phyloP scores from a whole-genome alignment of 1,284 basidiomycete species.

The Cryptococcus neoformans region DNA sequence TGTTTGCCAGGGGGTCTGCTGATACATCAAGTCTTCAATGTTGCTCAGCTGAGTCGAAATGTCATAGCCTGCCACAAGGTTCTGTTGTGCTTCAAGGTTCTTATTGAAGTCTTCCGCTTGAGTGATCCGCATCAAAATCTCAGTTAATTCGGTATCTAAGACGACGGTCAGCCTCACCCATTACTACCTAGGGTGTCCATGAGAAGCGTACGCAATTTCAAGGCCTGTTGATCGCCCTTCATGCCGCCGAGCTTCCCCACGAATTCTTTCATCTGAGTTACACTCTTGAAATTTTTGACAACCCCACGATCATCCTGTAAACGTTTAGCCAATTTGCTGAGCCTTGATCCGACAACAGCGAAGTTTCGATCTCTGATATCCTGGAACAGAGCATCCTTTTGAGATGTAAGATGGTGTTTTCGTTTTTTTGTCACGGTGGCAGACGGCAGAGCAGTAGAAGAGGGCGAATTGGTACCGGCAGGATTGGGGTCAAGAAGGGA shows the following conservation, averaged over 20 bases:
- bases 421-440: conserved; percentile 66
- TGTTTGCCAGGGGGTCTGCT: conserved; percentile 72
- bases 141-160: conserved; percentile 88
- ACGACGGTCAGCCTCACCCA: background rate
- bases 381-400: conserved; percentile 75
- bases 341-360: conserved; percentile 77
- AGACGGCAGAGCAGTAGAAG: conserved; percentile 50
- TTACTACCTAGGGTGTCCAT: background rate
- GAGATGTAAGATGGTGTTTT: conserved; percentile 74
- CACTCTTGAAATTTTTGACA: conserved; percentile 62
- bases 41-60: conserved; percentile 67
- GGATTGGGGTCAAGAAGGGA: conserved; percentile 62
- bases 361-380: conserved; percentile 93
- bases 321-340: conserved; percentile 77
- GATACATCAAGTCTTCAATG: conserved; percentile 83
- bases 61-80: conserved; percentile 87
- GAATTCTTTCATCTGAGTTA: conserved; percentile 89
- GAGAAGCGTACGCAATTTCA: conserved; percentile 70
- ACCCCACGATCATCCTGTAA: conserved; percentile 79
- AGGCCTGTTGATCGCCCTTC: conserved; percentile 83
- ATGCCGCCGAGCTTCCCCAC: conserved; percentile 90
- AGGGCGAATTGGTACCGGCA: conserved; percentile 43
- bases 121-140: conserved; percentile 80
- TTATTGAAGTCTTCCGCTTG: conserved; percentile 87
- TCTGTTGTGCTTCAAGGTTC: conserved; percentile 93